phyloP scores from a whole-genome alignment of 2,329 filamentous ascomycete species.

The Paramyrothecium roridum region DNA sequence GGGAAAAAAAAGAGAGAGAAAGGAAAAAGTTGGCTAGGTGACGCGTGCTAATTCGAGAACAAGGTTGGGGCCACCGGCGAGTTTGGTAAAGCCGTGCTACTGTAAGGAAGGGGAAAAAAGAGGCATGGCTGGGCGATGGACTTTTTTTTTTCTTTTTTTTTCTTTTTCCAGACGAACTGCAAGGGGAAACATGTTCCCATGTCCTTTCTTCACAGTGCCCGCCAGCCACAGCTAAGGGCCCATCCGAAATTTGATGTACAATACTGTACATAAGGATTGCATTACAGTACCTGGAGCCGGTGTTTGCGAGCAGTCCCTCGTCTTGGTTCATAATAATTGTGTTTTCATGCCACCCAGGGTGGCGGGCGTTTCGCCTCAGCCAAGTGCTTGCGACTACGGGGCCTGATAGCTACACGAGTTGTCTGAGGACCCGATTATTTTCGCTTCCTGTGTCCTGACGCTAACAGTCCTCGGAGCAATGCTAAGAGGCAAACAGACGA shows the following conservation, averaged over 20 bases:
- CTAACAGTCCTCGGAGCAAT: too few relatives aligned
- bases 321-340: not conserved
- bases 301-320: too few relatives aligned
- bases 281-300: too few relatives aligned
- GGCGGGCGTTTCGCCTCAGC: not conserved
- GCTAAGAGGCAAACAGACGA: too few relatives aligned
- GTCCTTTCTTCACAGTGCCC: slow-evolving; percentile 1
- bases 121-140: not conserved
- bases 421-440: too few relatives aligned
- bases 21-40: not conserved
- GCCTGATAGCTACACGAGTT: not conserved
- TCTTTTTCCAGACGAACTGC: slow-evolving; percentile 3
- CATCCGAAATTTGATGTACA: too few relatives aligned
- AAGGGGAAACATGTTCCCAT: not conserved
- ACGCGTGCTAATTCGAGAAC: not conserved
- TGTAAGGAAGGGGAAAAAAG: too few relatives aligned
- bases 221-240: too few relatives aligned
- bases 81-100: too few relatives aligned
- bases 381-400: not conserved
- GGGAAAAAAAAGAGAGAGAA: too few relatives aligned
- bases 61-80: not conserved
- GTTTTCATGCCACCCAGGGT: not conserved
- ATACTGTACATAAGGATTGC: too few relatives aligned
- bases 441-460: too few relatives aligned
- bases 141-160: slow-evolving; percentile 3